Conservation (phyloP, 1,139 yeast genomes). For the Kluyveromyces sp. region DNA sequence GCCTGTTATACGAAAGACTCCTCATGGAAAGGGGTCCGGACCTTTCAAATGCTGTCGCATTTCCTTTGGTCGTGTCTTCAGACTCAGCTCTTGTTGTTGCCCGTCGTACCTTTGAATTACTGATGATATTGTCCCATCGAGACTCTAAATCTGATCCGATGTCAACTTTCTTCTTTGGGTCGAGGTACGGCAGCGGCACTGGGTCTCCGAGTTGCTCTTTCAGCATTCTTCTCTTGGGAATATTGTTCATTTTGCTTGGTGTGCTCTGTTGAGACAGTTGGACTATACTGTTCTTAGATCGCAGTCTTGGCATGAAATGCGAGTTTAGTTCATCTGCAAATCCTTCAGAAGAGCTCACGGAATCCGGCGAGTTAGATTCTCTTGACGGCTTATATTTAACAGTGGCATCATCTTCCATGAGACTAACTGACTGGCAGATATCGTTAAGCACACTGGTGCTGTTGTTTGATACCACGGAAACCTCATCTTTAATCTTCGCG, state of each 20-base stretch:
- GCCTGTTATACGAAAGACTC: background rate
- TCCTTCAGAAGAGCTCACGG: slow-evolving; percentile 4
- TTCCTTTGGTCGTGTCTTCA: background rate
- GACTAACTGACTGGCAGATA: background rate
- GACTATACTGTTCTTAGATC: slow-evolving; percentile 18
- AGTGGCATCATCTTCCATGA: slow-evolving; percentile 4
- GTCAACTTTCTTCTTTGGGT: slow-evolving; percentile 6
- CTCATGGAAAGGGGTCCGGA: background rate
- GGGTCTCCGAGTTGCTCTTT: slow-evolving; percentile 33
- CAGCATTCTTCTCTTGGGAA: slow-evolving; percentile 13
- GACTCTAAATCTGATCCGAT: slow-evolving; percentile 13
- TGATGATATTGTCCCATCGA: slow-evolving; percentile 21
- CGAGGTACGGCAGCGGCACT: slow-evolving; percentile 33
- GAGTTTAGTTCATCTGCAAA: slow-evolving; percentile 18
- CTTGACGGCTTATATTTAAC: slow-evolving; percentile 1
- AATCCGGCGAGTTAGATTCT: background rate
- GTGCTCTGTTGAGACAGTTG: slow-evolving; percentile 12
- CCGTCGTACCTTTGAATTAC: slow-evolving; percentile 12
- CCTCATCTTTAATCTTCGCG: slow-evolving; percentile 15
- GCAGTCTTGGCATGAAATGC: slow-evolving; percentile 20
- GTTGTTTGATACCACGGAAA: slow-evolving; percentile 21
- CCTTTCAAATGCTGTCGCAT: background rate
- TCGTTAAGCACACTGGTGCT: slow-evolving; percentile 19
- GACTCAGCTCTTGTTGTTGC: background rate
- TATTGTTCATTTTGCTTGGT: slow-evolving; percentile 7